Evolutionary conservation across 2,329 filamentous ascomycete genomes (phyloP), one percentile per base, ranked within the genome.

Genomic region (Penicillium sp.): DNA sequence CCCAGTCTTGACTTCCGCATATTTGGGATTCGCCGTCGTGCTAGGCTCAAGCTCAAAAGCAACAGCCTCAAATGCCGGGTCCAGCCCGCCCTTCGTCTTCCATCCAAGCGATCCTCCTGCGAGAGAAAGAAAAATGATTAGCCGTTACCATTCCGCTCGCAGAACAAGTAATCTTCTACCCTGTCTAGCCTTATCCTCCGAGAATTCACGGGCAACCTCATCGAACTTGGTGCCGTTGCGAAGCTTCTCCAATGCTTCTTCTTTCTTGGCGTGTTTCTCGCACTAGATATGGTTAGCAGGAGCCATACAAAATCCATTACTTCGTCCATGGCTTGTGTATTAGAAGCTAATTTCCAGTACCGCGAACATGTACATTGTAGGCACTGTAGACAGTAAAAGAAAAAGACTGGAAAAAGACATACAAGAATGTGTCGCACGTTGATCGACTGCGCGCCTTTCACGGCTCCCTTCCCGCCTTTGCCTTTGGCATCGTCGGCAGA

Each of bases 341-440:
- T 41, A n/a, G 30, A 10, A 31, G 12, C 37, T 13, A 33, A 3
- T 12, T 19, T 16, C 2, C 35, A 22, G 5, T 2, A 38, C 16
- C 10, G 28, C n/a, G n/a, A 7, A 6, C 6, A 25, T 28, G 28
- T 7, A 25, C 22, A 25, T 25, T n/a, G n/a, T n/a, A n/a, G n/a
- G n/a, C n/a, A n/a, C n/a, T n/a, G 22, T 29, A 4, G 6, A 30
- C 4, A 16, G 22, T 16, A 3, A 12, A 19, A 44, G n/a, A 46
- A 53, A 36, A 43, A 37, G 28, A 36, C 30, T 41, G 33, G 33
- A 42, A 35, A 42, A 22, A 12, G 39, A 64, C 70, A 46, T 70
- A 77, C 75, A 56, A 85, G 73, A 53, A 86, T 85, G 66, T 86
- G 82, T 33, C 82, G 75, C 43, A 80, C 80, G 62, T 85, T 84